phyloP scores from a whole-genome alignment of 208 protist species.

The Trypanosoma melophagium region DNA sequence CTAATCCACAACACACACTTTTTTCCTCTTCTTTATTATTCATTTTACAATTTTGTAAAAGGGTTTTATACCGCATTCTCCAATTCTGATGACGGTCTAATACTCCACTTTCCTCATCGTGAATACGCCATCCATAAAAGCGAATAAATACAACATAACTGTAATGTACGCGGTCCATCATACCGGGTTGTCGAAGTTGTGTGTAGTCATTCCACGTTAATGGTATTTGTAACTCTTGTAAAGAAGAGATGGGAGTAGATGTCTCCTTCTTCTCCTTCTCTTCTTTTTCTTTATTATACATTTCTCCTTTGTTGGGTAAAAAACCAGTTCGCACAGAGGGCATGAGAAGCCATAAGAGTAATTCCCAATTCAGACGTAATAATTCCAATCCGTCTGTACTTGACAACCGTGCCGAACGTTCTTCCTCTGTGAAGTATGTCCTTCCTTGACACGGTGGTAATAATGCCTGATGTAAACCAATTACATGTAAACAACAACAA shows the following conservation, averaged over 20 bases:
- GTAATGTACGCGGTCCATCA: slow-evolving; percentile 84
- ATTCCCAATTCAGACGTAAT: slow-evolving; percentile 64
- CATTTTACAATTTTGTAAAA: slow-evolving; percentile 21
- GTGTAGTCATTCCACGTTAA: slow-evolving; percentile 36
- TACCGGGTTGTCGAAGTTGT: slow-evolving; percentile 49
- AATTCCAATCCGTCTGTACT: slow-evolving; percentile 60
- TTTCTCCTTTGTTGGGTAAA: background rate
- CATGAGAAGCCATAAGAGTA: slow-evolving; percentile 67
- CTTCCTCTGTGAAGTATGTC: slow-evolving; percentile 40
- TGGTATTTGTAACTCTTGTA: slow-evolving; percentile 4
- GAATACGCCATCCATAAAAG: slow-evolving; percentile 84
- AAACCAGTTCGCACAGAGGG: slow-evolving; percentile 25
- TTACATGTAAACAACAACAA: slow-evolving; percentile 33
- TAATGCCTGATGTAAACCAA: slow-evolving; percentile 67
- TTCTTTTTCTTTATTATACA: background rate
- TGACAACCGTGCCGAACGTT: slow-evolving; percentile 60
- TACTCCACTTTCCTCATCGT: slow-evolving; percentile 79
- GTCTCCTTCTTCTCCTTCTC: background rate
- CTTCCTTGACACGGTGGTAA: slow-evolving; percentile 45
- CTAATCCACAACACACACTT: background rate
- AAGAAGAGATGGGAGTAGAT: background rate
- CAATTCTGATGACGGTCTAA: slow-evolving; percentile 80
- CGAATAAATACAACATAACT: slow-evolving; percentile 85
- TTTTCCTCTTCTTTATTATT: slow-evolving; percentile 1
- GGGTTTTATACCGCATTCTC: slow-evolving; percentile 50